phyloP scores from a whole-genome alignment of 495 filamentous ascomycete species.

The Penicillium coprophilum region DNA sequence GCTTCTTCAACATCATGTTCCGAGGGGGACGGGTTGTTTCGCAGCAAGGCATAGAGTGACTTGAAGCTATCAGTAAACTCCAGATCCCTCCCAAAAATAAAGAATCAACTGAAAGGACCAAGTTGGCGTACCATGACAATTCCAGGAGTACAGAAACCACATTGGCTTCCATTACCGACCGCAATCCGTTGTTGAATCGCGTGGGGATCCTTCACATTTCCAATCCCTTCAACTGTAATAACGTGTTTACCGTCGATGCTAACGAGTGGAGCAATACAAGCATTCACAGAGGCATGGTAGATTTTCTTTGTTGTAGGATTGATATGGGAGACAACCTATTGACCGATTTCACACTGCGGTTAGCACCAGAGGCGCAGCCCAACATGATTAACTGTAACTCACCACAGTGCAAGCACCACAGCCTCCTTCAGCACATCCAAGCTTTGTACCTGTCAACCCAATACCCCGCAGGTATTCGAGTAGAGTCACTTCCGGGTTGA shows the following conservation, averaged over 20 bases:
- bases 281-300: slow-evolving; percentile 91
- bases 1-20: slow-evolving; percentile 34
- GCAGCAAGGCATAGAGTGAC: slow-evolving; percentile 58
- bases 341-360: background rate
- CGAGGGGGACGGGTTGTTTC: slow-evolving; percentile 53
- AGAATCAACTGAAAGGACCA: background rate
- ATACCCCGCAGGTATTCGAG: slow-evolving; percentile 90
- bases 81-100: background rate
- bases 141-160: slow-evolving; percentile 91
- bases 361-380: background rate
- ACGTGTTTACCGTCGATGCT: slow-evolving; percentile 98
- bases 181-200: slow-evolving; percentile 90
- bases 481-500: slow-evolving; percentile 89
- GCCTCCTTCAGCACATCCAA: slow-evolving; percentile 89
- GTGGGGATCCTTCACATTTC: slow-evolving; percentile 82
- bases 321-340: slow-evolving; percentile 78
- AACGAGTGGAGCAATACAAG: slow-evolving; percentile 87
- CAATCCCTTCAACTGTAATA: slow-evolving; percentile 97
- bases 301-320: slow-evolving; percentile 88
- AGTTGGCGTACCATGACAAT: slow-evolving; percentile 76
- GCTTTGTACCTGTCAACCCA: slow-evolving; percentile 74
- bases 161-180: slow-evolving; percentile 58
- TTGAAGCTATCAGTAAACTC: slow-evolving; percentile 6
- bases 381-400: slow-evolving; percentile 31
- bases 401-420: slow-evolving; percentile 97